Percentiles rank a stretch among this genome's conserved stretches.
These are phyloP conservation scores for Phytophthora hybrid DNA, from an alignment of 352 stramenopile genomes.

Conservation along the genomic window DNA sequence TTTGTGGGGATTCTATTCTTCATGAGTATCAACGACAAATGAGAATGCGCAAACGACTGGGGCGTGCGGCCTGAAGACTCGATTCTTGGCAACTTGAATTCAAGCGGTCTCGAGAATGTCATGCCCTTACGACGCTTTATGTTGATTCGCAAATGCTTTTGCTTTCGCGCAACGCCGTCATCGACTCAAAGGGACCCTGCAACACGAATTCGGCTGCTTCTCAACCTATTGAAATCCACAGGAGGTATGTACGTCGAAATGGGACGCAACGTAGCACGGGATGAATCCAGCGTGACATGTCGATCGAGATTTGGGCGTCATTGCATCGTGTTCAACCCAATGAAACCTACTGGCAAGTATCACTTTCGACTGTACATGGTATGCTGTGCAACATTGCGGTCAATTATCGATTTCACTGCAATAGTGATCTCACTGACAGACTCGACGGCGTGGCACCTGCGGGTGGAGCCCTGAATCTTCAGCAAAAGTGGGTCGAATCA, in stretches of 20 bases:
- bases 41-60: neutral
- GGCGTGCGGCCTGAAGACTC: neutral
- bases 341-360: slow-evolving; percentile 23
- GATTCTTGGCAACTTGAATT: neutral
- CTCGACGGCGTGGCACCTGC: slow-evolving; percentile 17
- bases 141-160: slow-evolving; percentile 23
- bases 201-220: slow-evolving; percentile 1
- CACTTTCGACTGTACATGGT: slow-evolving; percentile 33
- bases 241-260: slow-evolving; percentile 24
- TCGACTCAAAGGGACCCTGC: neutral
- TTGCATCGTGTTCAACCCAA: slow-evolving; percentile 14
- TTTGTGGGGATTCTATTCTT: neutral
- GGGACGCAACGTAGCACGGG: slow-evolving; percentile 32
- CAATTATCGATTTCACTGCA: slow-evolving; percentile 40
- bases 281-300: slow-evolving; percentile 35
- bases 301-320: slow-evolving; percentile 5
- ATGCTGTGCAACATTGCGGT: slow-evolving; percentile 37
- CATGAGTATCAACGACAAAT: neutral
- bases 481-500: slow-evolving; percentile 1
- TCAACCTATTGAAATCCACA: slow-evolving; percentile 12
- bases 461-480: neutral
- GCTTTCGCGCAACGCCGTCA: slow-evolving; percentile 12
- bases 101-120: neutral
- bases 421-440: slow-evolving; percentile 28
- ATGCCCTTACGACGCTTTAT: neutral